Evolutionary conservation across 176 grass and related monocot species (phyloP).

Genomic region (Leersia perrieri): DNA sequence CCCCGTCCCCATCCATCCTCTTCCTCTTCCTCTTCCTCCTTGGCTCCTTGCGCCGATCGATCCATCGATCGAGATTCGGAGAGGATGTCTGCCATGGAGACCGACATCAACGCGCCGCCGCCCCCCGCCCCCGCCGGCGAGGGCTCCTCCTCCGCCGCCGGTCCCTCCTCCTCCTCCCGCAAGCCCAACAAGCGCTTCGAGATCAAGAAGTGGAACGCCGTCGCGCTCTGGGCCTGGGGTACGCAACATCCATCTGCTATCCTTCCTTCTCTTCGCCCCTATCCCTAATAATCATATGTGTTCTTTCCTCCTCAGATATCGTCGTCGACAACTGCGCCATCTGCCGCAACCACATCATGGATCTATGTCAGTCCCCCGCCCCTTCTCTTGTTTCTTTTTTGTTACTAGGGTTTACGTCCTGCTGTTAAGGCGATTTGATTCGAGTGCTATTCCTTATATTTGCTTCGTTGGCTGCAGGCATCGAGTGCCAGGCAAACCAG

Average conservation of each 20-base stretch:
- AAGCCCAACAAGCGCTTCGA: slow-evolving; percentile 92
- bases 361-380: slow-evolving; percentile 73
- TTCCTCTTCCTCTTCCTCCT: not conserved
- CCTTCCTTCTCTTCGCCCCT: not conserved
- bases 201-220: slow-evolving; percentile 99
- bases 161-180: slow-evolving; percentile 48
- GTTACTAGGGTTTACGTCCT: not conserved
- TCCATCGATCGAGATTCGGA: not conserved
- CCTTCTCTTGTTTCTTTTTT: not conserved
- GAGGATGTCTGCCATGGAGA: slow-evolving; percentile 81
- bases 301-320: slow-evolving; percentile 60
- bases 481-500: slow-evolving; percentile 99
- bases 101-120: slow-evolving; percentile 64
- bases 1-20: no score
- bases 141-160: slow-evolving; percentile 58
- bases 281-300: not conserved
- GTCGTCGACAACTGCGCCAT: slow-evolving; percentile 99
- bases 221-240: slow-evolving; percentile 99
- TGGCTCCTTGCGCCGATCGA: not conserved
- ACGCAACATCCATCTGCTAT: not conserved
- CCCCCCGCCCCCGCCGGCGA: slow-evolving; percentile 50
- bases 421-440: not conserved
- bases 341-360: slow-evolving; percentile 99
- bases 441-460: no score
- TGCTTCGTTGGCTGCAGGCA: slow-evolving; percentile 53